These are phyloP conservation scores for Aspergillus cristatus DNA, from an alignment of 495 filamentous ascomycete species.

Conservation along the genomic window DNA sequence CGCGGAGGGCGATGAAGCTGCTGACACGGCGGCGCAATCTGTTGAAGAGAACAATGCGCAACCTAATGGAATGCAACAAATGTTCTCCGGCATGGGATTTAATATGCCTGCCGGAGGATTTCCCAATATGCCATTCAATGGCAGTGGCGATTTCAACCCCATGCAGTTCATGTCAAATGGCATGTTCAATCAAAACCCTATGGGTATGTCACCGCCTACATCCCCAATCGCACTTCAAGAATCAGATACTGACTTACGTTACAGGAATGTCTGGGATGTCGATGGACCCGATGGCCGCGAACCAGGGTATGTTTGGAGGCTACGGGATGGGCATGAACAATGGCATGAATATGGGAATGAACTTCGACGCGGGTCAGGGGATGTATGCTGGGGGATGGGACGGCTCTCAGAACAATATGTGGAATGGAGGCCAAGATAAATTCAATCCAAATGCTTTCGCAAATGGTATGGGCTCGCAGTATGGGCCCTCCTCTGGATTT, in stretches of 20 bases:
- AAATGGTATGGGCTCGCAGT: conserved; percentile 79
- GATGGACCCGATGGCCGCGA: conserved; percentile 84
- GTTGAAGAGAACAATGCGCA: conserved; percentile 16
- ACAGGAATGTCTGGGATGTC: conserved; percentile 68
- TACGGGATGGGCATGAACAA: conserved; percentile 87
- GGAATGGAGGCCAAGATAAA: conserved; percentile 66
- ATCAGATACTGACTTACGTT: conserved; percentile 7
- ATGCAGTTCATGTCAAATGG: conserved; percentile 68
- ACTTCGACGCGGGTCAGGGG: conserved; percentile 56
- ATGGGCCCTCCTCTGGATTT: conserved; percentile 74
- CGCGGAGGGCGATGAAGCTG: conserved; percentile 9
- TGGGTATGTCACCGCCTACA: conserved; percentile 55
- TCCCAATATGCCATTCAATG: conserved; percentile 56
- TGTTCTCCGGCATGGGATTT: conserved; percentile 15
- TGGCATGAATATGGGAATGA: conserved; percentile 77
- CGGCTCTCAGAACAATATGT: conserved; percentile 50
- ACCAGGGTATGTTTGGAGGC: conserved; percentile 79
- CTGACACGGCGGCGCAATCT: conserved; percentile 13
- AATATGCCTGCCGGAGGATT: conserved; percentile 39
- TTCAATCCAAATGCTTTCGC: conserved; percentile 60
- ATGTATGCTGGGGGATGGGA: conserved; percentile 61
- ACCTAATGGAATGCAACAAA: conserved; percentile 6
- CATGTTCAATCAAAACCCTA: conserved; percentile 58
- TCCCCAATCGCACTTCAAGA: no score
- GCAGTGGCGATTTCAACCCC: conserved; percentile 56